Conservation (phyloP, 2,329 filamentous ascomycete species). For the Arthrobotrys sinensis region DNA sequence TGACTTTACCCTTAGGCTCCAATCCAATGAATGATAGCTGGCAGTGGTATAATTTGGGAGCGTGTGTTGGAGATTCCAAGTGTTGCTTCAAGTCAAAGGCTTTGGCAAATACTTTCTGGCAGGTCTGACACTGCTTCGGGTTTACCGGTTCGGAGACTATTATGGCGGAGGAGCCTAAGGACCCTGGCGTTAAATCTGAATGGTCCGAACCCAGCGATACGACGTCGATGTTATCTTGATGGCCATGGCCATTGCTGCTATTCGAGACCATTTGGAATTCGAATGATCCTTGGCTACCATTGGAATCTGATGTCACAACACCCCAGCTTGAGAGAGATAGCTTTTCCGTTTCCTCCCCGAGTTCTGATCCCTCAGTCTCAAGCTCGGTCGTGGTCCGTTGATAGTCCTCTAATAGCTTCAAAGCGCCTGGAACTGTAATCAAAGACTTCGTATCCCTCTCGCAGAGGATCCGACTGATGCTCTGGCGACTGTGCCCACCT, state of each 20-base stretch:
- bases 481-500: background rate
- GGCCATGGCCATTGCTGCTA: background rate
- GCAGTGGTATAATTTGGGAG: slow-evolving; percentile 26
- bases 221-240: slow-evolving; percentile 10
- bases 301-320: background rate
- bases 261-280: slow-evolving; percentile 7
- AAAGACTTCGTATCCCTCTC: slow-evolving; percentile 18
- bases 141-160: background rate
- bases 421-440: slow-evolving; percentile 24
- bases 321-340: background rate
- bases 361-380: background rate
- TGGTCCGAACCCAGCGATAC: background rate
- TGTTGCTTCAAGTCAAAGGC: background rate
- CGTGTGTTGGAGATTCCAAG: slow-evolving; percentile 1
- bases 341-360: background rate
- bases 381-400: background rate
- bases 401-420: slow-evolving; percentile 10
- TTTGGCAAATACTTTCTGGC: slow-evolving; percentile 9
- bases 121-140: background rate
- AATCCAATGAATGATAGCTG: background rate
- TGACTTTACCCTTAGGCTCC: background rate
- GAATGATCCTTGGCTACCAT: slow-evolving; percentile 6
- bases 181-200: background rate
- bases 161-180: background rate
- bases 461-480: background rate